These are phyloP conservation scores for Fusarium sp. DNA, from an alignment of 2,329 filamentous ascomycete genomes.

Conservation along the genomic window DNA sequence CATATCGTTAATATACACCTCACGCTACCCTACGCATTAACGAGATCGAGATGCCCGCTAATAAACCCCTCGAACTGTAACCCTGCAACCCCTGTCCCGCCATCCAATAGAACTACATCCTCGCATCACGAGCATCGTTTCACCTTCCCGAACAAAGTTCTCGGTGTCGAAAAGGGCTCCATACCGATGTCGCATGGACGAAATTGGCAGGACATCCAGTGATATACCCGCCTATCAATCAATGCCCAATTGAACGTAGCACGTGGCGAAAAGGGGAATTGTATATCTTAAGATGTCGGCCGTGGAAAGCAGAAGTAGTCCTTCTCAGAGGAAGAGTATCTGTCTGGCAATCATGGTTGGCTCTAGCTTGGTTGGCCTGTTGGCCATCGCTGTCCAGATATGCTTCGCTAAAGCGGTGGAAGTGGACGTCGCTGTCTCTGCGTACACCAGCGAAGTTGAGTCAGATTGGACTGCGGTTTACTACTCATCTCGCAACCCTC, in stretches of 20 bases:
- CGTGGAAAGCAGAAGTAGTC: slow-evolving; percentile 3
- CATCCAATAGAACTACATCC: slow-evolving; percentile 39
- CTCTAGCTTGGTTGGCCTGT: slow-evolving; percentile 40
- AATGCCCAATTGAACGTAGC: slow-evolving; percentile 24
- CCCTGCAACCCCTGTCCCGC: slow-evolving; percentile 13
- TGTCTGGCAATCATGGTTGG: slow-evolving; percentile 40
- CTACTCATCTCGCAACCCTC: slow-evolving; percentile 55
- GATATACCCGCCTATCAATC: slow-evolving; percentile 18
- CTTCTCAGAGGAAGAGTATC: slow-evolving; percentile 9
- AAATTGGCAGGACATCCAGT: slow-evolving; percentile 23
- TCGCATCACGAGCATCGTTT: slow-evolving; percentile 34
- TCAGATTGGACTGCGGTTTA: slow-evolving; percentile 60
- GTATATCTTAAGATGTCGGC: slow-evolving; percentile 26
- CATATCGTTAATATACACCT: background rate
- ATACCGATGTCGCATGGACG: slow-evolving; percentile 3
- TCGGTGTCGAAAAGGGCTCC: slow-evolving; percentile 26
- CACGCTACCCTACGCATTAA: slow-evolving; percentile 5
- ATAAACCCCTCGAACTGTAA: background rate
- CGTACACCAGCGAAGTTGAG: slow-evolving; percentile 56
- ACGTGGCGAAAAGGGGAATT: slow-evolving; percentile 18
- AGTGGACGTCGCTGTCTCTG: slow-evolving; percentile 52
- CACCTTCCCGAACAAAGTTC: slow-evolving; percentile 16
- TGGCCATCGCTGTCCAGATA: slow-evolving; percentile 39
- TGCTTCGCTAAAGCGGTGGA: slow-evolving; percentile 40
- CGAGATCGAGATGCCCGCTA: slow-evolving; percentile 31